These are phyloP conservation scores for Pseudogymnoascus sp. DNA, from an alignment of 2,329 filamentous ascomycete species.

Conservation along the genomic window DNA sequence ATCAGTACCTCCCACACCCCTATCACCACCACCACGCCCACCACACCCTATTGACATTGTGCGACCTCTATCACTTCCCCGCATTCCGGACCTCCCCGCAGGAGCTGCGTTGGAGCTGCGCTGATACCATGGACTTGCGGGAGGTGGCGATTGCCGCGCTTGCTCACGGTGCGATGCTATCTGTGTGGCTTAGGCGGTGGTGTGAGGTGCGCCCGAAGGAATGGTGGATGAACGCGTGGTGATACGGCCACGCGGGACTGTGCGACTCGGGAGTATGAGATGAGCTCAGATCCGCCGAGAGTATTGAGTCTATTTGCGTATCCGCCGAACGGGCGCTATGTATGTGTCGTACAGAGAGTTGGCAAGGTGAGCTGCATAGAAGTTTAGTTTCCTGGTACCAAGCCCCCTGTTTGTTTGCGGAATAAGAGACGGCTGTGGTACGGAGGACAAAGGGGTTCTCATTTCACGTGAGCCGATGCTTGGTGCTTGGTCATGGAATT, in stretches of 20 bases:
- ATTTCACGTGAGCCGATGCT: background rate
- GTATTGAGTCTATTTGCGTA: background rate
- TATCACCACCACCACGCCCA: background rate
- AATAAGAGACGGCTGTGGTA: background rate
- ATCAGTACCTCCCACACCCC: background rate
- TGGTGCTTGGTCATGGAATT: background rate
- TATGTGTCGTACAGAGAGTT: background rate
- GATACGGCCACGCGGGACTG: background rate
- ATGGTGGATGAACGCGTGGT: background rate
- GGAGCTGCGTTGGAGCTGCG: background rate
- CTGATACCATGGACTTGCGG: background rate
- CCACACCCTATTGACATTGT: background rate
- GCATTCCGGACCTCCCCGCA: background rate
- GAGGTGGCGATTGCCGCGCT: background rate
- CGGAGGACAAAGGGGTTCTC: background rate
- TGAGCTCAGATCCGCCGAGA: background rate
- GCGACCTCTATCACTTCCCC: background rate
- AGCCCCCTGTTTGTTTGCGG: background rate
- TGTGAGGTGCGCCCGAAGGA: background rate
- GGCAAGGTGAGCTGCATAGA: background rate
- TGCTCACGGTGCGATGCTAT: background rate
- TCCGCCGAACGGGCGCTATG: background rate
- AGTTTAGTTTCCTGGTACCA: background rate
- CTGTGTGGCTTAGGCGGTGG: background rate
- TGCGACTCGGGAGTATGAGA: constrained; percentile 1